Base-by-base conservation (phyloP, 192 early-diverging fungal genomes). In the Entomortierella lignicola region DNA sequence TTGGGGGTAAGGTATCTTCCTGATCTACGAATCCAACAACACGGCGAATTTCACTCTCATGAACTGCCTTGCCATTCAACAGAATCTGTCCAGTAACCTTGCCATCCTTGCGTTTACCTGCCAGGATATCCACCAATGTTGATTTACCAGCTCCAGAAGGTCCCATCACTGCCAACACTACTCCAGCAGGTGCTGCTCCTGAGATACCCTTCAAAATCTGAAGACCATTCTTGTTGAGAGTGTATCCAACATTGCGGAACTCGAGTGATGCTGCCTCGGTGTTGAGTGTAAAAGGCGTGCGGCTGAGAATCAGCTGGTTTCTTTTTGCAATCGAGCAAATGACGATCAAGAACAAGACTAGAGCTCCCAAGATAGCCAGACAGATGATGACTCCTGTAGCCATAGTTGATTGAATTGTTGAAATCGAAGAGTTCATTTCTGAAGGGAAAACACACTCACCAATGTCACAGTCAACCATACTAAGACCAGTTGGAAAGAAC, bases 101-200 rank as follows among this genome's bases (percentile, higher is more conserved):
- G 51, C 89, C 89, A 26, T 83, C 86, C 42, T 87, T 82, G 39
- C 87, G 82, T 51, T 92, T 92, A 3, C 90, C 91, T 10, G 91
- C 91, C 29, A 95, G 81, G 2, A 94, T 87, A 77, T 95, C 93
- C 27, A 98, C 84, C n/a, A 96, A 73, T 3, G 92, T 95, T 10
- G 94, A 91, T 83, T 96, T 98, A 41, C 96, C 97, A 10, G 96
- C 94, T 17, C 96, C 96, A 30, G 91, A 92, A 3, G 94, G 94
- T 0, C 96, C 97, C 89, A 98, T 97, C 21, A 99, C 90, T 2
- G 94, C 95, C 63, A 94, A 86, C 58, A 95, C 80, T 31, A 92
- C 88, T 31, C 92, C 94, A 4, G 93, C 85, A 29, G 85, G 80
- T 25, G 93, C 89, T 34, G 87, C 83, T n/a, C 95, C 96, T 1